Percentiles rank a stretch among this genome's conserved stretches.
These are phyloP conservation scores for Microthyrium microscopicum DNA, from an alignment of 2,329 filamentous ascomycete genomes.

Conservation along the genomic window DNA sequence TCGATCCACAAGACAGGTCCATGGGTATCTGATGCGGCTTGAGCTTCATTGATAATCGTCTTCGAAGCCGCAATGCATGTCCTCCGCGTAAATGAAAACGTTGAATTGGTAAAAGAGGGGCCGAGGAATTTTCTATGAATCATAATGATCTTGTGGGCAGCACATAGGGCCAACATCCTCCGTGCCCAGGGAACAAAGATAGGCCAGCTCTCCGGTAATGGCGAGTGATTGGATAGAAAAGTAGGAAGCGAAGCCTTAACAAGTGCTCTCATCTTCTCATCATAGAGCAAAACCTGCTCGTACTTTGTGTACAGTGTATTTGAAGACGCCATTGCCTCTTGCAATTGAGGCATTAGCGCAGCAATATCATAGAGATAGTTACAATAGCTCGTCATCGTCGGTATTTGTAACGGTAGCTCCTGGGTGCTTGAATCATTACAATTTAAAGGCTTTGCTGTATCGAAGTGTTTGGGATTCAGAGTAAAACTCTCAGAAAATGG, in stretches of 20 bases:
- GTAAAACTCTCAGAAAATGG: constrained; percentile 24
- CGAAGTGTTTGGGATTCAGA: constrained; percentile 21
- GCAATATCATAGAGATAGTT: constrained; percentile 24
- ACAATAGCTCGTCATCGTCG: constrained; percentile 20
- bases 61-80: constrained; percentile 25
- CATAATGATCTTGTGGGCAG: constrained; percentile 30
- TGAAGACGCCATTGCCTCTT: constrained; percentile 20
- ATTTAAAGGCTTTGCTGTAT: constrained; percentile 17
- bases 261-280: constrained; percentile 21
- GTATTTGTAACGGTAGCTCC: constrained; percentile 12
- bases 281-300: constrained; percentile 23
- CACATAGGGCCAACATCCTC: constrained; percentile 21
- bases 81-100: constrained; percentile 26
- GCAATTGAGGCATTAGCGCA: constrained; percentile 20
- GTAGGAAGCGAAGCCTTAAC: constrained; percentile 19
- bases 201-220: constrained; percentile 22
- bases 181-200: constrained; percentile 24
- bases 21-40: constrained; percentile 17
- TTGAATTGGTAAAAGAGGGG: constrained; percentile 24
- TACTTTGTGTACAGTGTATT: constrained; percentile 23
- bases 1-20: constrained; percentile 28
- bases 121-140: constrained; percentile 27
- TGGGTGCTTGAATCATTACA: constrained; percentile 21
- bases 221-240: constrained; percentile 20
- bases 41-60: constrained; percentile 24